Evolutionary conservation across 306 rosid genomes (phyloP), one percentile per base, ranked within the genome.

Genomic region (Prunus armeniaca): DNA sequence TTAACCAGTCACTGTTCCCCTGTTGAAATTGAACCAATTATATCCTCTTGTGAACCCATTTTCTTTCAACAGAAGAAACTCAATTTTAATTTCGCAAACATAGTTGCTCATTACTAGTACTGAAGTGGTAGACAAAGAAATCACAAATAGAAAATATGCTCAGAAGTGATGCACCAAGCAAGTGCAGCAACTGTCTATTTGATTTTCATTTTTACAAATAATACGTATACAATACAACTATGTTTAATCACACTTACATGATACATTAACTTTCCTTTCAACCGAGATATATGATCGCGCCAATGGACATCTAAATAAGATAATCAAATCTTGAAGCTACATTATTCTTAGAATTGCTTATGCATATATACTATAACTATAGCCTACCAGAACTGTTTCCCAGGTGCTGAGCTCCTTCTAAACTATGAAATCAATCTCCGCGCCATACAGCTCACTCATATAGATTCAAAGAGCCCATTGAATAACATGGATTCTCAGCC

Each of bases 401-500:
- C 10, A 38, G 43, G 43, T 17, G 24, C 2, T 5, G 25, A 27
- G 18, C 74, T 19, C 41, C 27, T 11, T 52, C 51, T 34, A 3
- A 50, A 32, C 64, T 30, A 51, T 51, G 43, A 63, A 30, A 12
- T 6, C 67, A 1, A 28, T 18, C 45, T 65, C 45, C 17, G 51
- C 65, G n/a, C 22, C 74, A 58, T 45, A 41, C 55, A 56, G 45
- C 57, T 56, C 25, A 60, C 70, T 30, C 69, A 32, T 67, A 47
- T 57, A 49, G 43, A 63, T 46, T 49, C 64, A n/a, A 30, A 47
- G 34, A 38, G 45, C 25, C 67, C 56, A 43, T 18, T 12, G 70
- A 60, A 58, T 64, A 24, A 73, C 57, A 67, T 66, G 65, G 71
- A 32, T 28, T 69, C n/a, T 80, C 78, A 55, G 68, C 65, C 74